Percentiles rank a stretch among this genome's conserved stretches.
phyloP scores from a whole-genome alignment of 2,329 filamentous ascomycete genomes.

The Phaeosphaeria sp. region DNA sequence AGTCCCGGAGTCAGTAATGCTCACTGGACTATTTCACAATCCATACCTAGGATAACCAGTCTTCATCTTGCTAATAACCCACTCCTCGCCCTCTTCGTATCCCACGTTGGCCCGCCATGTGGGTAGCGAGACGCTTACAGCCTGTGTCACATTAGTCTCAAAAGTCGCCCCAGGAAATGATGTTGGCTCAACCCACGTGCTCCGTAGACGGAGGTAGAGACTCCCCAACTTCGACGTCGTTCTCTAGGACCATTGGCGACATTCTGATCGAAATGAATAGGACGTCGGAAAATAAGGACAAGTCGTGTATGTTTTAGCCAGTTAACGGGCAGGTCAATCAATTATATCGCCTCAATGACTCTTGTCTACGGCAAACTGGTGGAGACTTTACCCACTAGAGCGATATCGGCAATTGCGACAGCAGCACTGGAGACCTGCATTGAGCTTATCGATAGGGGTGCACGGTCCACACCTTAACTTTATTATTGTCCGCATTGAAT shows the following conservation, averaged over 20 bases:
- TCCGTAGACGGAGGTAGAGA: constrained; percentile 48
- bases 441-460: constrained; percentile 44
- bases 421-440: constrained; percentile 11
- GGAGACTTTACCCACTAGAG: constrained; percentile 1
- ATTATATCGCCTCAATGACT: constrained; percentile 16
- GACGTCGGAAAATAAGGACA: background rate
- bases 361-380: constrained; percentile 11
- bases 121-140: constrained; percentile 93
- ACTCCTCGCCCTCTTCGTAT: constrained; percentile 90
- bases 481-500: background rate
- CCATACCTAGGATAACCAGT: constrained; percentile 86
- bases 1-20: constrained; percentile 12
- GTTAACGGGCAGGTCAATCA: constrained; percentile 7
- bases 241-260: constrained; percentile 36
- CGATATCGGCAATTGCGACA: constrained; percentile 39
- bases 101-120: constrained; percentile 91
- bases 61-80: constrained; percentile 84
- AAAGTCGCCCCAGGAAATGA: background rate
- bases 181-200: constrained; percentile 44
- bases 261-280: constrained; percentile 16
- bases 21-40: background rate
- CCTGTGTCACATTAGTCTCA: constrained; percentile 60
- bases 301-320: constrained; percentile 1
- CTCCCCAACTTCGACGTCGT: constrained; percentile 47
- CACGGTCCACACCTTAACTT: constrained; percentile 2